Conservation (phyloP, 2,329 filamentous ascomycete genomes). For the Aspergillus sp. region DNA sequence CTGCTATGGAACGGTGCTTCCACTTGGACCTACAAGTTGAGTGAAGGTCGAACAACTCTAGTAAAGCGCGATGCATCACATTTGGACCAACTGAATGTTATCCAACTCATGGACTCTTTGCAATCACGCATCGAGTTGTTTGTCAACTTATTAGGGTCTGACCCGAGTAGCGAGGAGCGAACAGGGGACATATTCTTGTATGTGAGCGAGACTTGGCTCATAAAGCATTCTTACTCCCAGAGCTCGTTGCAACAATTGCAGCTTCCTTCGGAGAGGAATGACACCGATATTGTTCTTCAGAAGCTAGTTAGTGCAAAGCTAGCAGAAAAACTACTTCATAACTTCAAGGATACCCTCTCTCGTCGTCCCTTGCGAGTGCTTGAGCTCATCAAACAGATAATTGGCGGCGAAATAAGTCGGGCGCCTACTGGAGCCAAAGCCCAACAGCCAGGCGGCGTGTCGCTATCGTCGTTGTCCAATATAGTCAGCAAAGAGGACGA, state of each 20-base stretch:
- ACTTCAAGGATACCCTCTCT: constrained; percentile 37
- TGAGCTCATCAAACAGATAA: constrained; percentile 35
- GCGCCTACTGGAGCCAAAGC: constrained; percentile 4
- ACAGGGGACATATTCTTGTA: constrained; percentile 36
- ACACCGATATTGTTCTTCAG: constrained; percentile 22
- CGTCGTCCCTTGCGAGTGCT: constrained; percentile 33
- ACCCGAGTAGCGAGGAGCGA: constrained; percentile 33
- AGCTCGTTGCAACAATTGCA: constrained; percentile 5
- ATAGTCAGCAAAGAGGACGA: constrained; percentile 20
- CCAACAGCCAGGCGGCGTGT: constrained; percentile 14
- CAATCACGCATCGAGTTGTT: constrained; percentile 32
- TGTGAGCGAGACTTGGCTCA: constrained; percentile 35
- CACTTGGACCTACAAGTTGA: constrained; percentile 29
- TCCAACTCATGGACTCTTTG: constrained; percentile 27
- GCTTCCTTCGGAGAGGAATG: constrained; percentile 12
- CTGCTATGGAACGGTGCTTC: constrained; percentile 34
- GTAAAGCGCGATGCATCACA: constrained; percentile 14
- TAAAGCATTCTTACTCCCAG: constrained; percentile 14
- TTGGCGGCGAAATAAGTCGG: constrained; percentile 28
- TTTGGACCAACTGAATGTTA: constrained; percentile 18
- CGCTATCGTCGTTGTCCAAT: constrained; percentile 29
- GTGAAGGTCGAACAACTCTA: constrained; percentile 19
- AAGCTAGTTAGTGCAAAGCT: constrained; percentile 35
- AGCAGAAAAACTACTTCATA: constrained; percentile 33
- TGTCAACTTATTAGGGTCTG: constrained; percentile 27